Evolutionary conservation across 2,329 filamentous ascomycete genomes (phyloP).

Genomic region (Sclerotiophoma versabilis): DNA sequence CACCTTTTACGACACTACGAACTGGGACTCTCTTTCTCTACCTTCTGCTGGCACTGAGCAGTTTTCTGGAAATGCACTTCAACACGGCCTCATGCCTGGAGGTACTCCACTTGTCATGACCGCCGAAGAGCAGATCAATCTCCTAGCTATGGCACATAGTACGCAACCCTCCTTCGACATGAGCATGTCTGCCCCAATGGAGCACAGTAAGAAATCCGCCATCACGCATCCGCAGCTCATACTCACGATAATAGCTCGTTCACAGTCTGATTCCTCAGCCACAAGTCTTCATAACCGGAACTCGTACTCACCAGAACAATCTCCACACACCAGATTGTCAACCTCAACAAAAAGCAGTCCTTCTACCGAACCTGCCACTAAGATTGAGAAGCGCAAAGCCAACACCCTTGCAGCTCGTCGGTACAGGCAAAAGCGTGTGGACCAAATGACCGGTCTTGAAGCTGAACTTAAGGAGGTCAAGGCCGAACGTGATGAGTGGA

Average conservation of each 20-base stretch:
- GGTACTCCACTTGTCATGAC: conserved; percentile 18
- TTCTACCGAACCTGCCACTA: conserved; percentile 32
- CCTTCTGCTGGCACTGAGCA: conserved; percentile 24
- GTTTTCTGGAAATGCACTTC: conserved; percentile 32
- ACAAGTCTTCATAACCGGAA: conserved; percentile 32
- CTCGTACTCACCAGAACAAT: conserved; percentile 38
- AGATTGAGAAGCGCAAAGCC: conserved; percentile 64
- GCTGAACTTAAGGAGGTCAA: conserved; percentile 64
- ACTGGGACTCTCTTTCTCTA: conserved; percentile 36
- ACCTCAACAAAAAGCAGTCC: conserved; percentile 31
- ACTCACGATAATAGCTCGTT: conserved; percentile 33
- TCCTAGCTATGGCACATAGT: conserved; percentile 27
- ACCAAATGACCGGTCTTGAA: conserved; percentile 70
- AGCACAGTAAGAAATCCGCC: conserved; percentile 29
- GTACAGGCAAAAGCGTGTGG: conserved; percentile 74
- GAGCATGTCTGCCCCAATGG: conserved; percentile 32
- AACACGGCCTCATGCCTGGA: conserved; percentile 24
- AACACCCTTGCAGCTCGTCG: conserved; percentile 76
- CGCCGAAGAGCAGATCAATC: conserved; percentile 21
- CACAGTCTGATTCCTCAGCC: conserved; percentile 37
- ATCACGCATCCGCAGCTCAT: neutral
- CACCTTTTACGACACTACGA: conserved; percentile 29
- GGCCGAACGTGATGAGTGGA: conserved; percentile 68
- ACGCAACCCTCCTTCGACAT: conserved; percentile 23
- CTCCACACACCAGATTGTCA: conserved; percentile 31